Conservation (phyloP, 75 land plant species). For the Pinus albicaulis region DNA sequence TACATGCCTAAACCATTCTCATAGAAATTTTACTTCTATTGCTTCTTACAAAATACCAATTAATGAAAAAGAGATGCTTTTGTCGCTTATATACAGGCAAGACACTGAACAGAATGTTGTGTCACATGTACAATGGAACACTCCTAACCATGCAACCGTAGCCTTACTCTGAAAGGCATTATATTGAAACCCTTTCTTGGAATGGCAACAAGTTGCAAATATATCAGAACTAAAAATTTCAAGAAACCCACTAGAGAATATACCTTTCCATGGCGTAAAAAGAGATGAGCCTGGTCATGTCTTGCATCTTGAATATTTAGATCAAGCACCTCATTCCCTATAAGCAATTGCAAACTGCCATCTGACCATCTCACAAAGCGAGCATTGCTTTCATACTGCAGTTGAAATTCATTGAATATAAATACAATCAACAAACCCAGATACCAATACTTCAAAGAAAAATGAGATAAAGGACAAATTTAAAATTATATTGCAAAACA, state of each 20-base stretch:
- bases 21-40: too few relatives aligned
- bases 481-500: neutral
- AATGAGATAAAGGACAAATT: neutral
- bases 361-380: slow-evolving; percentile 98
- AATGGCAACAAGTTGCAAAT: slow-evolving; percentile 1
- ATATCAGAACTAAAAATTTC: neutral
- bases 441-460: neutral
- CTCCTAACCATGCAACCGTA: neutral
- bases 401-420: neutral
- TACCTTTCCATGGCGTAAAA: slow-evolving; percentile 94
- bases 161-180: neutral
- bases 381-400: slow-evolving; percentile 98
- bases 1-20: too few relatives aligned
- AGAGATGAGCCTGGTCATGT: slow-evolving; percentile 92
- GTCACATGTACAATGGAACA: too few relatives aligned
- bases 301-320: slow-evolving; percentile 80
- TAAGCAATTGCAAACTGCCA: slow-evolving; percentile 89
- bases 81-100: too few relatives aligned
- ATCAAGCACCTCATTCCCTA: slow-evolving; percentile 98
- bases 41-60: too few relatives aligned
- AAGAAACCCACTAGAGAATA: neutral
- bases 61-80: too few relatives aligned
- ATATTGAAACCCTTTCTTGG: neutral
- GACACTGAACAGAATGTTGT: too few relatives aligned
- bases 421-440: neutral